phyloP scores from a whole-genome alignment of 345 rosid genomes.

The Eucalyptus virginea region DNA sequence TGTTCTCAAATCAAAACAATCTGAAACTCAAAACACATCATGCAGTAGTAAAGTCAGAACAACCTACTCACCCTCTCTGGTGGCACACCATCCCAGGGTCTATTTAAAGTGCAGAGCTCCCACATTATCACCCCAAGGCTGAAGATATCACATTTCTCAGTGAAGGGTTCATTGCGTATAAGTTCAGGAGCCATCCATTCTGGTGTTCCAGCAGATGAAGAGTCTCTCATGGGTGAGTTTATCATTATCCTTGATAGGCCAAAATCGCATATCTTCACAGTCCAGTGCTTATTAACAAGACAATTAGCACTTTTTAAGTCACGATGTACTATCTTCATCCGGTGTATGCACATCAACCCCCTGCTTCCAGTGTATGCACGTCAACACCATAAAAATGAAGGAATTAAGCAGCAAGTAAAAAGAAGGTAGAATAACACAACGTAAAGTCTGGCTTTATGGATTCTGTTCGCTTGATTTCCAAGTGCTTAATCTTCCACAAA shows the following conservation, averaged over 20 bases:
- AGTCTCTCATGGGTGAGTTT: conserved; percentile 53
- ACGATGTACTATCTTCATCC: conserved; percentile 93
- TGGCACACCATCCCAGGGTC: conserved; percentile 97
- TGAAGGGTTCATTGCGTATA: conserved; percentile 78
- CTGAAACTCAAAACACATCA: background rate
- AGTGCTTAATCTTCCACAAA: background rate
- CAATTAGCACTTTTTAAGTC: conserved; percentile 88
- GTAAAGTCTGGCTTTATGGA: background rate
- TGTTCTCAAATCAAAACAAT: background rate
- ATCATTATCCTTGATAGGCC: conserved; percentile 91
- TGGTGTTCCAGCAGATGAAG: conserved; percentile 94
- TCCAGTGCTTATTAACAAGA: conserved; percentile 80
- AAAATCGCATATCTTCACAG: conserved; percentile 96
- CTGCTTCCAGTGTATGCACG: conserved; percentile 10
- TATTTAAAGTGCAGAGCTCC: conserved; percentile 85
- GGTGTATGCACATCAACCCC: conserved; percentile 98
- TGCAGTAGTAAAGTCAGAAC: background rate
- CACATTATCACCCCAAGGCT: conserved; percentile 98
- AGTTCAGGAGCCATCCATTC: conserved; percentile 99
- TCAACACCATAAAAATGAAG: background rate
- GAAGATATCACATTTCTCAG: conserved; percentile 96
- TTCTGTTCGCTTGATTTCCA: background rate
- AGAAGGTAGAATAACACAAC: background rate
- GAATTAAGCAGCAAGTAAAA: background rate
- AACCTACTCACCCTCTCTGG: conserved; percentile 61